Base-by-base conservation (phyloP, 1,284 basidiomycete genomes). In the Sphaerobolus stellatus region DNA sequence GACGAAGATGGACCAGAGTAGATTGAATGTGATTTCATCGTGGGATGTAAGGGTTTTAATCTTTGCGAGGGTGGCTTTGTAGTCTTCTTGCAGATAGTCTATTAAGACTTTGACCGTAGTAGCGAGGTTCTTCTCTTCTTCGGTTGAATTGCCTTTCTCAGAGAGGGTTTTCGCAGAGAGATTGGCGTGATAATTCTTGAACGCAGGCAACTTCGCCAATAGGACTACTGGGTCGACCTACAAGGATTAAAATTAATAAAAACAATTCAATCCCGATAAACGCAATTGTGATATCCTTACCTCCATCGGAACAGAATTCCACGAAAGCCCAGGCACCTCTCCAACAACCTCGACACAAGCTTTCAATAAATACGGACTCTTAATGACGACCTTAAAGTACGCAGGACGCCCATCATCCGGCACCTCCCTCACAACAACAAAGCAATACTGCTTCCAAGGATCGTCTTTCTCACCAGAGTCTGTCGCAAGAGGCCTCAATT, bases 181-280 rank as follows among this genome's bases (percentile, higher is more conserved):
- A 0, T 63, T 60, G 38, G 73, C 70, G 2, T 70, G 68, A 58
- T 82, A 79, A 8, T 66, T 68, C 20, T 71, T 58, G 58, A 84
- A 77, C 45, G 73, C 67, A 4, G 73, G 69, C 24, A 79, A 70
- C 71, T 79, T 81, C 1, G 76, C 75, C 24, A 84, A 68, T 62
- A 83, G 73, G 2, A 79, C 71, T 46, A 83, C 76, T 2, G 81
- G 81, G 55, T 81, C 76, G 46, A 83, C 66, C 80, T 81, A 53
- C 36, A 49, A 22, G n/a, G 27, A 24, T 9, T n/a, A 25, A 24
- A 6, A 11, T 5, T 9, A 13, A n/a, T n/a, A n/a, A n/a, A n/a
- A n/a, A n/a, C n/a, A n/a, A n/a, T n/a, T n/a, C n/a, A n/a, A n/a
- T n/a, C n/a, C n/a, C n/a, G n/a, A n/a, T n/a, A n/a, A n/a, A n/a